Conservation (phyloP, 192 early-diverging fungal genomes). For the Coemansia sp. region DNA sequence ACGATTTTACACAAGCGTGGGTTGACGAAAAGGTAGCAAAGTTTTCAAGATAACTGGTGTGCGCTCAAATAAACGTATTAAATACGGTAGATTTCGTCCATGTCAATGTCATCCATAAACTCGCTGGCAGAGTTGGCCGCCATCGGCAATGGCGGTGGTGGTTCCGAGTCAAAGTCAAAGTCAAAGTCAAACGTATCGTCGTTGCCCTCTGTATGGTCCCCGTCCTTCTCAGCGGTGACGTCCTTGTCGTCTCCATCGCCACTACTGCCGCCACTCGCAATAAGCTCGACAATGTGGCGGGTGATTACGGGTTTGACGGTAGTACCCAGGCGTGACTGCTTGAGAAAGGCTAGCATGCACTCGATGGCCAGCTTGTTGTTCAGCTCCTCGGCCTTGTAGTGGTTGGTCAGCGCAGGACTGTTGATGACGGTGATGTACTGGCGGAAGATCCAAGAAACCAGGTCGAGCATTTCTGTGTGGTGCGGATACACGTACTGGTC, state of each 20-base stretch:
- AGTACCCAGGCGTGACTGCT: conserved; percentile 15
- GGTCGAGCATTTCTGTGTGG: conserved; percentile 30
- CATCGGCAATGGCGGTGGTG: neutral
- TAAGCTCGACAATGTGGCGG: conserved; percentile 24
- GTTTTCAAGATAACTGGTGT: conserved; percentile 5
- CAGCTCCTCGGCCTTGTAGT: conserved; percentile 33
- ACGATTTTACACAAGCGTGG: conserved; percentile 66
- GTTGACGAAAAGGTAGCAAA: conserved; percentile 54
- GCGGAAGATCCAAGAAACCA: conserved; percentile 44
- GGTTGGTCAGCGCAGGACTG: conserved; percentile 17
- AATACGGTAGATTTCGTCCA: neutral
- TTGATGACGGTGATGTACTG: conserved; percentile 41
- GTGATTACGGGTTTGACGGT: conserved; percentile 33
- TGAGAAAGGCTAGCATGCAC: conserved; percentile 38
- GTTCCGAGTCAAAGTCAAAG: conserved; percentile 3
- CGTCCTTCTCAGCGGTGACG: neutral
- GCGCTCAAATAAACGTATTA: neutral
- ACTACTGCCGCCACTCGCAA: neutral
- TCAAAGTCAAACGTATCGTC: conserved; percentile 41
- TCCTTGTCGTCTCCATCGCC: conserved; percentile 1
- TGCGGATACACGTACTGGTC: conserved; percentile 20
- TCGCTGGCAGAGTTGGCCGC: neutral
- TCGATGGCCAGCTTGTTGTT: conserved; percentile 32
- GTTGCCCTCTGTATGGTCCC: conserved; percentile 11
- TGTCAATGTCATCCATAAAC: neutral